A percentile compares a stretch with the other conserved stretches of the same genome.
Conservation (phyloP, 169 alveolate genomes). For the Plasmodium falciparum region DNA sequence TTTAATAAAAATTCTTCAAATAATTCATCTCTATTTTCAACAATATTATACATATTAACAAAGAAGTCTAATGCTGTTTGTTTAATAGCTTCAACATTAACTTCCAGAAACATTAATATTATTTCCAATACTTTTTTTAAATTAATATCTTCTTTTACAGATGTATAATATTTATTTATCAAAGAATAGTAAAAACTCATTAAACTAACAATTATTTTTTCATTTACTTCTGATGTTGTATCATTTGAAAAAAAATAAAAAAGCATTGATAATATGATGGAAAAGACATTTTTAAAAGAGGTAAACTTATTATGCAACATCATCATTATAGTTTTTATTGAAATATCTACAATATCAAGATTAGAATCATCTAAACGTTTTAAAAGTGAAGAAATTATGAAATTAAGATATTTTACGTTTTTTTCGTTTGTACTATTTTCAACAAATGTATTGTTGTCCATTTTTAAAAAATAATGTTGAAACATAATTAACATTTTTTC, state of each 20-base stretch:
- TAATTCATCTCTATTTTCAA: constrained; percentile 54
- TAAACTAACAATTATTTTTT: constrained; percentile 75
- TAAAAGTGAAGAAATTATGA: constrained; percentile 71
- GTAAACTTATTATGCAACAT: constrained; percentile 70
- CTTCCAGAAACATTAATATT: constrained; percentile 65
- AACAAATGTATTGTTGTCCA: constrained; percentile 11
- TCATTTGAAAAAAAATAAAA: constrained; percentile 62
- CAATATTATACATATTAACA: constrained; percentile 67
- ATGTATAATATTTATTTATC: constrained; percentile 66
- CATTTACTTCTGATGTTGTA: constrained; percentile 61
- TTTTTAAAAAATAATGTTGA: constrained; percentile 36
- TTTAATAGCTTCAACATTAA: constrained; percentile 56
- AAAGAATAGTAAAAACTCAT: constrained; percentile 76
- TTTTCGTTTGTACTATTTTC: constrained; percentile 9
- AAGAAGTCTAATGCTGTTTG: constrained; percentile 73
- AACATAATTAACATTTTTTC: constrained; percentile 63
- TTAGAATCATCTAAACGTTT: constrained; percentile 74
- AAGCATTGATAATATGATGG: constrained; percentile 71
- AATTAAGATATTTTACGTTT: constrained; percentile 43
- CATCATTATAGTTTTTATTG: constrained; percentile 75
- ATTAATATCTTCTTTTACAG: constrained; percentile 72
- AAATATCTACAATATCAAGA: constrained; percentile 69
- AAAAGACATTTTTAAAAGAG: constrained; percentile 66
- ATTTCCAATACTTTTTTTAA: constrained; percentile 71
- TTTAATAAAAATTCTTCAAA: constrained; percentile 73